phyloP scores from a whole-genome alignment of 2,329 filamentous ascomycete genomes.

The Fusarium keratoplasticum region DNA sequence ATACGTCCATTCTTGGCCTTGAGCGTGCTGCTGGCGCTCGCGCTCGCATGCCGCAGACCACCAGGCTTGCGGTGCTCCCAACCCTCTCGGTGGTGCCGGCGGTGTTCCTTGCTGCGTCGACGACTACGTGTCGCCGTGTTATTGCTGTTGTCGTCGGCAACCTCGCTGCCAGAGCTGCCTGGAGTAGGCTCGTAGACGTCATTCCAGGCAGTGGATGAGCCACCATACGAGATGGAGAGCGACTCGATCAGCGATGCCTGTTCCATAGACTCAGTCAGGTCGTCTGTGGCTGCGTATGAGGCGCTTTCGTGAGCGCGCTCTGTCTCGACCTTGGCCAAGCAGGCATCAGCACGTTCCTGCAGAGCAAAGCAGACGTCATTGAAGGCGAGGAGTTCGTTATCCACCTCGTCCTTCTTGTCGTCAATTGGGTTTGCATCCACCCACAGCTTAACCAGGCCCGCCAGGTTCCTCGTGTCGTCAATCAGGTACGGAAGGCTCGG shows the following conservation, averaged over 20 bases:
- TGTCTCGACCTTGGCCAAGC: conserved; percentile 61
- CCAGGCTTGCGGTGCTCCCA: conserved; percentile 41
- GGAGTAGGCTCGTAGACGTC: conserved; percentile 53
- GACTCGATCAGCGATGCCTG: conserved; percentile 54
- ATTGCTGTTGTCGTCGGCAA: conserved; percentile 37
- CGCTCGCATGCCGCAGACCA: conserved; percentile 45
- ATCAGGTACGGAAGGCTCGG: conserved; percentile 93
- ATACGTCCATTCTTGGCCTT: conserved; percentile 54
- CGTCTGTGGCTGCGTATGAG: conserved; percentile 47
- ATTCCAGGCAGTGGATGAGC: conserved; percentile 43
- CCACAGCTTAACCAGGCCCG: conserved; percentile 85
- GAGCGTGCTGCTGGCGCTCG: conserved; percentile 47
- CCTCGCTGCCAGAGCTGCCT: conserved; percentile 65
- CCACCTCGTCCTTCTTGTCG: conserved; percentile 46
- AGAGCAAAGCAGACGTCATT: conserved; percentile 62
- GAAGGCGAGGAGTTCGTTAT: conserved; percentile 67
- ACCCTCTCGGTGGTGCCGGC: conserved; percentile 45
- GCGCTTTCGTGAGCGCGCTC: conserved; percentile 54
- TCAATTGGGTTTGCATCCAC: conserved; percentile 65
- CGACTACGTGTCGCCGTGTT: conserved; percentile 19
- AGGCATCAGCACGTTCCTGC: conserved; percentile 63
- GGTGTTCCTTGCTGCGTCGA: conserved; percentile 49
- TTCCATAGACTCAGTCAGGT: conserved; percentile 62
- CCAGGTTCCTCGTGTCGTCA: conserved; percentile 87
- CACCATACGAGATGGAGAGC: conserved; percentile 46